Conservation (phyloP, 257 asterid genomes). For the Dorcoceras hygrometricum region DNA sequence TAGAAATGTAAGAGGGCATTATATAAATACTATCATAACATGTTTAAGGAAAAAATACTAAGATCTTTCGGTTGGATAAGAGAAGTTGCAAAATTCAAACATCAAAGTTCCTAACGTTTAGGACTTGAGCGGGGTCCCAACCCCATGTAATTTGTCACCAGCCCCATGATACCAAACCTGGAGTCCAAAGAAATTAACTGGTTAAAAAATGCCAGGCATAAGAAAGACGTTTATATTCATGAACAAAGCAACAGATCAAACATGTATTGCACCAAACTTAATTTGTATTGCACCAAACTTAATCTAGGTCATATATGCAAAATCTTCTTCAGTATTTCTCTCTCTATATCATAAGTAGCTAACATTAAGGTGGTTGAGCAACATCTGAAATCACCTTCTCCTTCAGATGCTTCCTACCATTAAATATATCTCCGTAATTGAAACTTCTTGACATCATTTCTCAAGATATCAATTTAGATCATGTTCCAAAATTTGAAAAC, state of each 20-base stretch:
- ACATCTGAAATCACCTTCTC: neutral
- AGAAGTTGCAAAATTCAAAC: neutral
- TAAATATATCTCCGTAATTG: neutral
- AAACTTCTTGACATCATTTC: neutral
- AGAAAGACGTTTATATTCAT: conserved; percentile 4
- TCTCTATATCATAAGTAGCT: neutral
- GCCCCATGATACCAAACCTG: conserved; percentile 88
- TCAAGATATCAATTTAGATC: neutral
- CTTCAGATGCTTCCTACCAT: neutral
- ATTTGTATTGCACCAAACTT: neutral
- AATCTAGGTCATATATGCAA: too few relatives aligned
- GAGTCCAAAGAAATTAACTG: conserved; percentile 3
- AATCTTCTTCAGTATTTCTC: neutral
- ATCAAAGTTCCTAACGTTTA: conserved; percentile 23
- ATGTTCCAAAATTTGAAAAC: too few relatives aligned
- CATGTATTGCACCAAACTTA: neutral
- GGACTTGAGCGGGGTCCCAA: conserved; percentile 54
- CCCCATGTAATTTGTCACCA: conserved; percentile 78
- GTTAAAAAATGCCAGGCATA: neutral
- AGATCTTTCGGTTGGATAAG: neutral
- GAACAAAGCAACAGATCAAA: conserved; percentile 15
- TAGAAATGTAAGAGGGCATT: neutral
- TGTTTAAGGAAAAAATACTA: neutral
- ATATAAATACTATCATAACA: neutral
- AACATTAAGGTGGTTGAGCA: neutral